These are phyloP conservation scores for Pistacia integerrima DNA, from an alignment of 345 rosid genomes.

Conservation along the genomic window DNA sequence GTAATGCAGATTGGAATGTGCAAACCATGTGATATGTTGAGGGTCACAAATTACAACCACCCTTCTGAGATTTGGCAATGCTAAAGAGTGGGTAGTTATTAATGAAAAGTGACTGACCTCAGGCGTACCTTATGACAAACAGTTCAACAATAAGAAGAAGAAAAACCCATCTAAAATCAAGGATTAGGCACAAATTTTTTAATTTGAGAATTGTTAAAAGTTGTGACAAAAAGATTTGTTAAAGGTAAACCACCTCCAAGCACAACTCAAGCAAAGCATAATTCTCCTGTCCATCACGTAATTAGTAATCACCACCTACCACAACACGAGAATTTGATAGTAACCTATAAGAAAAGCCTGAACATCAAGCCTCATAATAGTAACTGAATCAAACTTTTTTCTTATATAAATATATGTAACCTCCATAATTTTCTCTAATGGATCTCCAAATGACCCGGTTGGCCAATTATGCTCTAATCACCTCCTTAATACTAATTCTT, in stretches of 20 bases:
- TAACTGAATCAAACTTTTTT: background rate
- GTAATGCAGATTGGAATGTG: background rate
- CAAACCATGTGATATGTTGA: background rate
- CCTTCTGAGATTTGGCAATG: background rate
- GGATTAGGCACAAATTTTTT: background rate
- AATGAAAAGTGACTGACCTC: background rate
- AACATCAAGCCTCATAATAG: conserved; percentile 11
- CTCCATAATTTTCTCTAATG: background rate
- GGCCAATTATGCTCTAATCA: conserved; percentile 3
- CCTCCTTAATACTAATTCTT: conserved; percentile 10
- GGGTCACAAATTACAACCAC: background rate
- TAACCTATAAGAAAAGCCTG: conserved; percentile 44
- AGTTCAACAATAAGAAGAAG: background rate
- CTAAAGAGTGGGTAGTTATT: background rate
- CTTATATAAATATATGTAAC: background rate
- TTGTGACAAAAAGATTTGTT: background rate
- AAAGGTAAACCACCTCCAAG: background rate
- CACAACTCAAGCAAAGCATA: conserved; percentile 7
- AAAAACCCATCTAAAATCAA: background rate
- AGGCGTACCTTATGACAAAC: background rate
- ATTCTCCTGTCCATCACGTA: conserved; percentile 6
- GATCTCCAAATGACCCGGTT: conserved; percentile 20
- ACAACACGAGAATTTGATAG: conserved; percentile 24
- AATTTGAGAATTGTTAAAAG: background rate
- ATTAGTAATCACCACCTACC: conserved; percentile 17